Conservation (phyloP, 177 flowering plant species). For the Vitis hybrid region DNA sequence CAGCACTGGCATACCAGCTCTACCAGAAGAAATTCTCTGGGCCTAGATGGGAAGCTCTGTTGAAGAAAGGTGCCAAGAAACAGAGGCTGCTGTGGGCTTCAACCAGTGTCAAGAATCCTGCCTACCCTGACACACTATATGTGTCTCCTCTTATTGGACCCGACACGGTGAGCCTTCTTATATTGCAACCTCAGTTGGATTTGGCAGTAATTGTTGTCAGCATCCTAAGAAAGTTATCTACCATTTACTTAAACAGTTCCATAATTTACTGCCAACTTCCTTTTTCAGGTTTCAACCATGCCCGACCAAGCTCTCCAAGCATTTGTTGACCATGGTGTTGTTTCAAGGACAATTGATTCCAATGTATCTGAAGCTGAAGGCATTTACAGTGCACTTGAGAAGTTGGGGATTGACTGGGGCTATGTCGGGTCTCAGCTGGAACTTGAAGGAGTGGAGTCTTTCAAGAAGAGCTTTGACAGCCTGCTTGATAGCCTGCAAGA, state of each 20-base stretch:
- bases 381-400: slow-evolving; percentile 86
- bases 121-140: slow-evolving; percentile 89
- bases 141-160: slow-evolving; percentile 97
- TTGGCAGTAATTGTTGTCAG: neutral
- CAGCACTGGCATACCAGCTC: slow-evolving; percentile 87
- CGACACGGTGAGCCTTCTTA: slow-evolving; percentile 69
- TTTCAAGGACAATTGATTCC: slow-evolving; percentile 81
- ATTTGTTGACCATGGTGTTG: slow-evolving; percentile 85
- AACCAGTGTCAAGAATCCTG: slow-evolving; percentile 97
- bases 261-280: neutral
- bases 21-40: slow-evolving; percentile 99
- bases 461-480: slow-evolving; percentile 95
- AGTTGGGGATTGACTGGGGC: slow-evolving; percentile 88
- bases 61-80: slow-evolving; percentile 99
- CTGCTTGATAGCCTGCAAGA: slow-evolving; percentile 80
- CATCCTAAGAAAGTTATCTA: neutral
- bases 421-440: slow-evolving; percentile 88
- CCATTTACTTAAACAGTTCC: no score
- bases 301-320: slow-evolving; percentile 98
- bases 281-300: slow-evolving; percentile 89
- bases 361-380: slow-evolving; percentile 93
- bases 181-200: neutral
- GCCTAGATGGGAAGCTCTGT: slow-evolving; percentile 98
- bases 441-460: slow-evolving; percentile 88
- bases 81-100: slow-evolving; percentile 99